Percentiles rank a stretch among this genome's conserved stretches.
These are phyloP conservation scores for Ophiobolus disseminans DNA, from an alignment of 2,329 filamentous ascomycete species.

Conservation along the genomic window DNA sequence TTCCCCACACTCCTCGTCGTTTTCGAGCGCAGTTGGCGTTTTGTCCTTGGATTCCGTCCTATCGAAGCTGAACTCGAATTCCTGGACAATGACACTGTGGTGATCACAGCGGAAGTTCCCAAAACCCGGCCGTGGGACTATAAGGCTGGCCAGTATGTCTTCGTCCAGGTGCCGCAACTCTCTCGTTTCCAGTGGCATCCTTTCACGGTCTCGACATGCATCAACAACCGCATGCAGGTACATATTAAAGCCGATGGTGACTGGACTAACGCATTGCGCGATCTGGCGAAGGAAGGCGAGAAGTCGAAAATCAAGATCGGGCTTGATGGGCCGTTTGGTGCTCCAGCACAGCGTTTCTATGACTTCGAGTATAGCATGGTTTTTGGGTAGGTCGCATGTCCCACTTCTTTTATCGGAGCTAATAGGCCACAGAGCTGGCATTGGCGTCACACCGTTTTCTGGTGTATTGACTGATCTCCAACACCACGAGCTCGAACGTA, in stretches of 20 bases:
- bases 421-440: constrained; percentile 53
- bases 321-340: constrained; percentile 65
- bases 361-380: constrained; percentile 65
- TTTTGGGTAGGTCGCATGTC: constrained; percentile 46
- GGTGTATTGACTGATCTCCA: constrained; percentile 64
- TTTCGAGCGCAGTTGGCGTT: constrained; percentile 56
- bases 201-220: constrained; percentile 65
- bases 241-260: constrained; percentile 67
- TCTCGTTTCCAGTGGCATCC: constrained; percentile 67
- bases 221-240: constrained; percentile 60
- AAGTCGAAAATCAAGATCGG: constrained; percentile 57
- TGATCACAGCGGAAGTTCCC: constrained; percentile 58
- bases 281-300: constrained; percentile 49
- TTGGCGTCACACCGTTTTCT: constrained; percentile 65
- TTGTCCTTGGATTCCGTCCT: constrained; percentile 57
- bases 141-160: constrained; percentile 64
- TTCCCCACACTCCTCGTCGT: constrained; percentile 61
- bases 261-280: constrained; percentile 60
- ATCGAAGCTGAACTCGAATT: constrained; percentile 59
- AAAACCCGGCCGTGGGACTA: constrained; percentile 60
- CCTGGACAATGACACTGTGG: constrained; percentile 62
- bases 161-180: constrained; percentile 62
- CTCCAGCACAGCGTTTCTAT: constrained; percentile 65
- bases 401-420: background rate
- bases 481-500: constrained; percentile 50